A percentile compares a stretch with the other conserved stretches of the same genome.
phyloP scores from a whole-genome alignment of 768 basidiomycete genomes.

The Boletus subparvulus region DNA sequence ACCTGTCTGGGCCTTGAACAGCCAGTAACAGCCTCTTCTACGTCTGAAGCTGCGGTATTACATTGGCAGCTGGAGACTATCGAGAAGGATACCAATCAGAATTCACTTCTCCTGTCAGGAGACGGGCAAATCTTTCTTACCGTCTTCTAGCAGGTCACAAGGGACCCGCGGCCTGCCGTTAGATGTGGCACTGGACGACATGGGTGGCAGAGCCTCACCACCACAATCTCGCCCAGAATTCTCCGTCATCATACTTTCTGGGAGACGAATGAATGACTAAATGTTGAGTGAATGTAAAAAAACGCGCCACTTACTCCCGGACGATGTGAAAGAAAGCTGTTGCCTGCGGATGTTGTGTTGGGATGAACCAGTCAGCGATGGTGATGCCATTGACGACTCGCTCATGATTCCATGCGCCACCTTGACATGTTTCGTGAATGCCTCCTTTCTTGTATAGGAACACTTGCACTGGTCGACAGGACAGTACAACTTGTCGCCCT shows the following conservation, averaged over 20 bases:
- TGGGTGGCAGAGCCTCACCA: neutral
- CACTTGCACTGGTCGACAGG: neutral
- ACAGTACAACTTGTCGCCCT: neutral
- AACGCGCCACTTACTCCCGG: neutral
- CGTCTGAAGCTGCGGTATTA: neutral
- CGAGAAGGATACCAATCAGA: neutral
- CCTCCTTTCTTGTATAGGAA: neutral
- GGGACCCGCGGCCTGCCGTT: neutral
- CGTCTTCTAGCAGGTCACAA: neutral
- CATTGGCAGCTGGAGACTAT: neutral
- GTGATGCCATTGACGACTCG: neutral
- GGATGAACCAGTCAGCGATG: neutral
- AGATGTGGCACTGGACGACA: neutral
- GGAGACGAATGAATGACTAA: neutral
- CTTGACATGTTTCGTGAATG: neutral
- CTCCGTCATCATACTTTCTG: neutral
- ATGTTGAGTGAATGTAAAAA: neutral
- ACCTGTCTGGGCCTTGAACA: neutral
- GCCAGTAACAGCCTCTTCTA: neutral
- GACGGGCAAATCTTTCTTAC: neutral
- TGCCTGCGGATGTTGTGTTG: neutral
- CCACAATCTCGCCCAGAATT: neutral
- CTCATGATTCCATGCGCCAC: neutral
- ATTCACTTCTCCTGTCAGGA: too few species aligned
- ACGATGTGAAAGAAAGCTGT: neutral